Base-by-base conservation (phyloP, 2,329 filamentous ascomycete genomes). In the Penicillium sumatraense region DNA sequence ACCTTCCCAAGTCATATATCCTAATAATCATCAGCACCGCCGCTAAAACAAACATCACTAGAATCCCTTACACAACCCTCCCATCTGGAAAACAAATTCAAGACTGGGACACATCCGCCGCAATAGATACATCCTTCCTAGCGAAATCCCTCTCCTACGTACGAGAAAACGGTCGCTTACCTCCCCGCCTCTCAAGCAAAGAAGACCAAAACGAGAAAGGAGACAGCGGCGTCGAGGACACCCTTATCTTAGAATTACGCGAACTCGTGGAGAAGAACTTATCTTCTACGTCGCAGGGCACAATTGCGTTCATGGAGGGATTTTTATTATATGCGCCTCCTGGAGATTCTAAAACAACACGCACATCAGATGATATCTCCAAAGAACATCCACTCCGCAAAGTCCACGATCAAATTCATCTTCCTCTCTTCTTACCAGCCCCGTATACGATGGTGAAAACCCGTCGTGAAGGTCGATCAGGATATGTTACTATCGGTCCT, bases 91-190 rank as follows among this genome's bases (percentile, higher is more conserved):
- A 73, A 49, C 85, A 82, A 13, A 78, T 96, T 11, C 80, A 89
- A 60, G 93, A 99, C 77, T 98, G 95, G 93, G 95, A 99, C 74
- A 96, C 93, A 66, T 80, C 90, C 14, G 89, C 88, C 60, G 83
- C 93, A 8, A 79, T 99, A 52, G 84, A 93, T 62, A 81, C 96
- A 24, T 78, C 83, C 0, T 82, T 83, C 49, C 87, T 98, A 71
- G 79, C 83, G 14, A 75, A 81, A 5, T 84, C 90, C 0, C 81
- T 99, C 6, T 68, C 78, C 38, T 84, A 95, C 68, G 89, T 97
- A 64, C 87, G 85, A 44, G 62, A 81, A 31, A 79, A 89, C 38
- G 93, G 91, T 8, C 53, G 42, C 10, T 61, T 79, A 2, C 83
- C 82, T 3, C 77, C 80, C 1, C 73, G 79, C 0, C 69, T 83